phyloP scores from a whole-genome alignment of 768 basidiomycete species.

The Russula dissimulans region DNA sequence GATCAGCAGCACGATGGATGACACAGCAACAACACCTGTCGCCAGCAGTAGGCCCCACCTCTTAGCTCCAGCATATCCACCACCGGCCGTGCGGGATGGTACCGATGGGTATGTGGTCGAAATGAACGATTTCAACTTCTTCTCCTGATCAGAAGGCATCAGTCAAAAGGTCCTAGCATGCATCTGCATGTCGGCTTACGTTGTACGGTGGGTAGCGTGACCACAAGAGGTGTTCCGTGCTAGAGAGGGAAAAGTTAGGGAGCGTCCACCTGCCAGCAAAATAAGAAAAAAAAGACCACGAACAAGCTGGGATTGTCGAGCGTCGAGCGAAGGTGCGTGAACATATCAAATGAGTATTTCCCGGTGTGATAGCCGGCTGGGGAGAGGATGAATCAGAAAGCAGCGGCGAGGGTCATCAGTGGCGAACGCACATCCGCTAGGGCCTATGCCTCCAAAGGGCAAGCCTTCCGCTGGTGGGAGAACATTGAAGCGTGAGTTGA shows the following conservation, averaged over 20 bases:
- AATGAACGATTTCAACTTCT: slow-evolving; percentile 24
- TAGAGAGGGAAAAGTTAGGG: slow-evolving; percentile 5
- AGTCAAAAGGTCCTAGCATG: background rate
- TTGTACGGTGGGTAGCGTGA: slow-evolving; percentile 33
- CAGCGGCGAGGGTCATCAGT: background rate
- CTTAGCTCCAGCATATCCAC: slow-evolving; percentile 6
- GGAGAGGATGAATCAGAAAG: background rate
- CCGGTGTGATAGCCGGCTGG: slow-evolving; percentile 64
- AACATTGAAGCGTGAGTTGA: background rate
- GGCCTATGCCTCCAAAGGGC: slow-evolving; percentile 68
- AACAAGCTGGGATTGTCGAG: slow-evolving; percentile 35
- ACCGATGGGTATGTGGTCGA: slow-evolving; percentile 27
- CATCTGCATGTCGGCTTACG: slow-evolving; percentile 18
- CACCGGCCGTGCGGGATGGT: slow-evolving; percentile 34
- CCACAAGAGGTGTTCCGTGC: slow-evolving; percentile 28
- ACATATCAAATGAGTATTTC: slow-evolving; percentile 66
- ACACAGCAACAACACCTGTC: slow-evolving; percentile 36
- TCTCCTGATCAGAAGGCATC: slow-evolving; percentile 12
- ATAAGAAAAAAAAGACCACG: slow-evolving; percentile 6
- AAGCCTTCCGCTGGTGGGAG: slow-evolving; percentile 41
- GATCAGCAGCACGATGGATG: slow-evolving; percentile 14
- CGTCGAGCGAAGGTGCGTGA: slow-evolving; percentile 64
- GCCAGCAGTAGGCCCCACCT: slow-evolving; percentile 28
- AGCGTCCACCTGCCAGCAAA: background rate
- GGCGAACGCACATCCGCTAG: slow-evolving; percentile 53